Evolutionary conservation across 2,329 filamentous ascomycete species (phyloP), one percentile per base, ranked within the genome.

Genomic region (Cercospora janseana): DNA sequence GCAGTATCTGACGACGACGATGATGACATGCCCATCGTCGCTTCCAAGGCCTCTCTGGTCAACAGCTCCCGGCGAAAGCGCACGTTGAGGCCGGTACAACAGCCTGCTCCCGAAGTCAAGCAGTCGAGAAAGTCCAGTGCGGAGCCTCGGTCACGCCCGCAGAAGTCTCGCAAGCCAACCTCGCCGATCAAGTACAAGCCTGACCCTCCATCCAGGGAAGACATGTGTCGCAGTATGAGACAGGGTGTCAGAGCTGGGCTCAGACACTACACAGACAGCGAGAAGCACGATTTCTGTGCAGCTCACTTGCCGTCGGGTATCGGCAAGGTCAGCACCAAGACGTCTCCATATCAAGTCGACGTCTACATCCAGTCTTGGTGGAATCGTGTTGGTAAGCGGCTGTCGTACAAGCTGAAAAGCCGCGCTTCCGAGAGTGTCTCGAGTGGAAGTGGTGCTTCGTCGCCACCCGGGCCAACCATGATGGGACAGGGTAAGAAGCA

Each of bases 291-390:
- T 3, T 40, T 40, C n/a, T 40, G 35, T 13, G 26, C 26, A 13
- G n/a, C 26, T 4, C 21, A 40, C 21, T 23, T 40, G 6, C 35
- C 35, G 6, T 7, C n/a, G 7, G 23, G 26, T 13, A n/a, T 40
- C 26, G 35, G 35, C 35, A 26, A 12, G 10, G 35, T 13, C 3
- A 40, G 20, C 35, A 40, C 26, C 20, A 26, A 21, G 12, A 40
- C 35, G 4, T 40, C 35, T n/a, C 35, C 35, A n/a, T 26, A 13
- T 23, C 35, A 40, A 13, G 16, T 40, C 3, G 35, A 40, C 7
- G 20, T 24, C 7, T 40, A 23, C 20, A 26, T 40, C 21, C 20
- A 40, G 35, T 40, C 35, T 40, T 40, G 35, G 35, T 40, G 35
- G 35, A 40, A 26, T 13, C 9, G 20, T 4, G 20, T 24, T 4